phyloP scores from a whole-genome alignment of 805 yeast genomes.

The Candida michaelii region DNA sequence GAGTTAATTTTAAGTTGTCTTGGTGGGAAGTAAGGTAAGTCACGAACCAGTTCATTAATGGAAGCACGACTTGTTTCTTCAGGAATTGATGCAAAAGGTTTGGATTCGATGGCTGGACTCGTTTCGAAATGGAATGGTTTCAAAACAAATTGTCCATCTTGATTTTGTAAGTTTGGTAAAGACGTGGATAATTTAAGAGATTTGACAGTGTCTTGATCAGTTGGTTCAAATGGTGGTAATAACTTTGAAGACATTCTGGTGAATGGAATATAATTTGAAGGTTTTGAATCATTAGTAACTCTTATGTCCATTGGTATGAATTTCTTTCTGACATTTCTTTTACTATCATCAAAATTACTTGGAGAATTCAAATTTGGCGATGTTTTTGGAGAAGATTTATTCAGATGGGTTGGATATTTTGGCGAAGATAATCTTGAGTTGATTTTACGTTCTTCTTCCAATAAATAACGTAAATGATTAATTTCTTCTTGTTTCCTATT shows the following conservation, averaged over 20 bases:
- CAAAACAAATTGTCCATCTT: slow-evolving; percentile 8
- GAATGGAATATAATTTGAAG: slow-evolving; percentile 12
- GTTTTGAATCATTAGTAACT: slow-evolving; percentile 16
- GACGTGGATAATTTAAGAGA: slow-evolving; percentile 1
- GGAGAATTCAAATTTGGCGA: slow-evolving; percentile 8
- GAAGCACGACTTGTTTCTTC: neutral
- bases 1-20: neutral
- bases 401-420: neutral
- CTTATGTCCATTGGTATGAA: slow-evolving; percentile 21
- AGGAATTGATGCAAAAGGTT: neutral
- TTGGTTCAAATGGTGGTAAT: slow-evolving; percentile 17
- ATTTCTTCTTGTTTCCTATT: slow-evolving; percentile 27
- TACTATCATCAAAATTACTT: slow-evolving; percentile 3
- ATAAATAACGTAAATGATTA: slow-evolving; percentile 21
- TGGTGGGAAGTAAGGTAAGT: slow-evolving; percentile 1
- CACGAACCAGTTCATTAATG: slow-evolving; percentile 1
- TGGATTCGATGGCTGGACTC: neutral
- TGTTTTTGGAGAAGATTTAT: neutral
- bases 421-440: slow-evolving; percentile 14
- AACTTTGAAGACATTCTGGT: slow-evolving; percentile 5
- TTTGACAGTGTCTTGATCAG: neutral
- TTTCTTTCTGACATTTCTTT: slow-evolving; percentile 13
- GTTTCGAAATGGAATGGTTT: slow-evolving; percentile 15
- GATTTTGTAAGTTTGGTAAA: neutral
- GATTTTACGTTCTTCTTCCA: slow-evolving; percentile 23